Evolutionary conservation across 2,329 filamentous ascomycete genomes (phyloP), one percentile per base, ranked within the genome.

Genomic region (Beauveria rudraprayagi): DNA sequence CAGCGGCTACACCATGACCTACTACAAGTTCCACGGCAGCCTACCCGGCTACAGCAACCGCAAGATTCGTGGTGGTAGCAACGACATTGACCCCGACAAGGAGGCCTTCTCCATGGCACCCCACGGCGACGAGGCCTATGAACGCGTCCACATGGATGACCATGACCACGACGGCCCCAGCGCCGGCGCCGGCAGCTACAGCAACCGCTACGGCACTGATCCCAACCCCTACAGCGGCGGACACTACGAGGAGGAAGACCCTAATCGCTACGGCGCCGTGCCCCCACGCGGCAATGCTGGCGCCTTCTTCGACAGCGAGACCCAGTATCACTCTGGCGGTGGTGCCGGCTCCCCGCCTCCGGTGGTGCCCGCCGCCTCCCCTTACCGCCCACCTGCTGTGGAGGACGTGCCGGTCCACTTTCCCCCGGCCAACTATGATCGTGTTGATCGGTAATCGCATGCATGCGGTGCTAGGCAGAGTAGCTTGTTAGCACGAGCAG

Each of bases 81-180:
- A 77, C 66, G 82, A 83, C 74, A 87, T 87, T 66, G 85, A 88
- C 70, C 85, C 85, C 0, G 85, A 88, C 72, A 87, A 87, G 76
- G 84, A 85, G 30, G 85, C 85, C 63, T 88, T 88, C 74, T 86
- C 83, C 61, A 86, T 85, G 72, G 83, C 83, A 16, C 83, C 83
- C n/a, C 82, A 85, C 68, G 84, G 85, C 66, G 85, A 88, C 65
- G 85, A 87, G 68, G 80, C 82, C 48, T 88, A 88, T 67, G 82
- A 84, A 56, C 83, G 82, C 16, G 79, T 87, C 63, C 79, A 85
- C 71, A 76, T 78, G 73, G 77, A 83, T 61, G 80, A 84, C 66
- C 77, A 83, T 63, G 76, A 81, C 59, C 70, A 76, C 66, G 71
- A 73, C 63, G 69, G 72, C 62, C 71, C 70, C 41, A 30, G 47